Percentiles rank a stretch among this genome's conserved stretches.
Conservation (phyloP, 179 eudicot species). For the Gypsophila paniculata region DNA sequence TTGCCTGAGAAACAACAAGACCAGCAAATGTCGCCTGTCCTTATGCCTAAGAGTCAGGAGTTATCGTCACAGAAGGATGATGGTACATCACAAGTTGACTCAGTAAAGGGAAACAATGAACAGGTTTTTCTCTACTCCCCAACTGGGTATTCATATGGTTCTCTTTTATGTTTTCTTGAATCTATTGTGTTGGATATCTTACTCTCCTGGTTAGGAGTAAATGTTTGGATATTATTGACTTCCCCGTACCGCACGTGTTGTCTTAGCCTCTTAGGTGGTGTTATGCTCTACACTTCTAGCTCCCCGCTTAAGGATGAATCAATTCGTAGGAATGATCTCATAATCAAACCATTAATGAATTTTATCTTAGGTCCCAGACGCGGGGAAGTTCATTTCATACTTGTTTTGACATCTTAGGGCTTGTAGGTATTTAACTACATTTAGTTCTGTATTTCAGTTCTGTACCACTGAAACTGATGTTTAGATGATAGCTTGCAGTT, state of each 20-base stretch:
- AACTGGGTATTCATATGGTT: neutral
- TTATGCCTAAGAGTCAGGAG: conserved; percentile 21
- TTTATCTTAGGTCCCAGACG: neutral
- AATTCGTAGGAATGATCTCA: neutral
- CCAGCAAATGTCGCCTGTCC: conserved; percentile 21
- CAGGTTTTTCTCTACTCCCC: conserved; percentile 32
- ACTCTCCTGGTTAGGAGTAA: too few species aligned
- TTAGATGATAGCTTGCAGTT: neutral
- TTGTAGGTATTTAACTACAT: neutral
- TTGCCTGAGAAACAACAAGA: conserved; percentile 26
- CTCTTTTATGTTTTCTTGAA: neutral
- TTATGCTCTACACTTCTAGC: neutral
- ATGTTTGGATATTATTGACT: too few species aligned
- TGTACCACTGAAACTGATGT: neutral
- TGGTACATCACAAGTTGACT: conserved; percentile 17
- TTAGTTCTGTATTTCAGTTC: neutral
- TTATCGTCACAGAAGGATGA: conserved; percentile 18
- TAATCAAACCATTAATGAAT: neutral
- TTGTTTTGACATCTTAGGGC: neutral
- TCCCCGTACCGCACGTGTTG: neutral
- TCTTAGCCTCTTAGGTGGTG: neutral
- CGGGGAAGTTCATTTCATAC: neutral
- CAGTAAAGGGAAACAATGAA: conserved; percentile 22
- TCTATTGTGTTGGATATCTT: neutral
- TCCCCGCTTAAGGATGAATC: neutral